Conservation (phyloP, 129 eudicot genomes). For the Chrysanthemum lavandulifolium region DNA sequence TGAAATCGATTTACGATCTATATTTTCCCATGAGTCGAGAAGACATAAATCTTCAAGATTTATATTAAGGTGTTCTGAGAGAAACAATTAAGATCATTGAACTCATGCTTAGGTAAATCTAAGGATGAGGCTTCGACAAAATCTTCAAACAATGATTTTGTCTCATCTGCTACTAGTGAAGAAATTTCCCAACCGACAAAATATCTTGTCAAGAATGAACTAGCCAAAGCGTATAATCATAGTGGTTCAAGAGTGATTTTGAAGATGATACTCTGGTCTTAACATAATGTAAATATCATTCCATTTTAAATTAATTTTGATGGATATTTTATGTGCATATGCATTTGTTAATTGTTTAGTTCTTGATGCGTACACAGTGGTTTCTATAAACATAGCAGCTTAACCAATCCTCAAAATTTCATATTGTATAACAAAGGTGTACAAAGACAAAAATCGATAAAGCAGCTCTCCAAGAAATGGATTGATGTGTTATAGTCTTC, state of each 20-base stretch:
- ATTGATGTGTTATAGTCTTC: too few relatives aligned
- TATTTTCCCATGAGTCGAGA: conserved; percentile 26
- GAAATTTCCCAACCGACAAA: not conserved
- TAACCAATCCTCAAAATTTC: too few relatives aligned
- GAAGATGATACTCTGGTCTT: conserved; percentile 49
- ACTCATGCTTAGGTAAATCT: conserved; percentile 54
- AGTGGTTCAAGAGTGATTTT: conserved; percentile 34
- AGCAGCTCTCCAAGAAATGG: too few relatives aligned
- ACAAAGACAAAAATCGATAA: too few relatives aligned
- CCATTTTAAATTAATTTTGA: conserved; percentile 11
- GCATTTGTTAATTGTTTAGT: conserved; percentile 7
- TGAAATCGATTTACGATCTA: conserved; percentile 21
- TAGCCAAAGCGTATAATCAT: conserved; percentile 20
- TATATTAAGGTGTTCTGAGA: conserved; percentile 35
- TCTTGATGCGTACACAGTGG: conserved; percentile 56
- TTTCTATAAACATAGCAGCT: conserved; percentile 81
- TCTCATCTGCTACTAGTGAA: conserved; percentile 28
- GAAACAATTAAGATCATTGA: conserved; percentile 56
- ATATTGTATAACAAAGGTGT: too few relatives aligned
- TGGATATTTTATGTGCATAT: not conserved
- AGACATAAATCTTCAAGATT: conserved; percentile 28
- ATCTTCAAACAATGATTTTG: conserved; percentile 2
- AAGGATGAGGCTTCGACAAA: conserved; percentile 25
- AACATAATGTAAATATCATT: conserved; percentile 57
- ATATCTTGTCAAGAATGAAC: conserved; percentile 19